Evolutionary conservation across 2,329 filamentous ascomycete species (phyloP).

Genomic region (Alternaria sp.): DNA sequence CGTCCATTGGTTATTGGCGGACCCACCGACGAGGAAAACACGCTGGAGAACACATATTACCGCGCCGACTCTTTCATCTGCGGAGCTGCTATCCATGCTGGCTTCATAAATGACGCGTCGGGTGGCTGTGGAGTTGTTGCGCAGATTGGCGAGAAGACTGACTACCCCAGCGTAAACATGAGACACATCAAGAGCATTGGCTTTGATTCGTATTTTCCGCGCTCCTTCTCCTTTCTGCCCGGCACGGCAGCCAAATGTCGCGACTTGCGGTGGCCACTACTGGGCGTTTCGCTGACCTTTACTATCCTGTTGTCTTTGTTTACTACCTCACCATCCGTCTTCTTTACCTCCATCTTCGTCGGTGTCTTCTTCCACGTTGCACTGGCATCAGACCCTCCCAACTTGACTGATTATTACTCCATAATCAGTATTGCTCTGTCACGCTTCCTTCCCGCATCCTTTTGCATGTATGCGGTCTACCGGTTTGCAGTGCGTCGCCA

Average conservation of each 20-base stretch:
- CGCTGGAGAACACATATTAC: conserved; percentile 66
- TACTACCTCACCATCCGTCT: conserved; percentile 76
- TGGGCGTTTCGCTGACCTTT: conserved; percentile 82
- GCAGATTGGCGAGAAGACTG: conserved; percentile 70
- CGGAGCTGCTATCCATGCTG: conserved; percentile 81
- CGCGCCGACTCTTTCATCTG: conserved; percentile 91
- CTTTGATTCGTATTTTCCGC: conserved; percentile 90
- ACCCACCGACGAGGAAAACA: conserved; percentile 48
- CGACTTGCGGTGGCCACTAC: conserved; percentile 83
- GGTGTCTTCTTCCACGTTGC: conserved; percentile 90
- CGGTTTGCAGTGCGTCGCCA: conserved; percentile 78
- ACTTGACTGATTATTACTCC: conserved; percentile 68
- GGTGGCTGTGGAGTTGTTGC: conserved; percentile 85
- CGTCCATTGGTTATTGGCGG: conserved; percentile 63
- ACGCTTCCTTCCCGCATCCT: conserved; percentile 84
- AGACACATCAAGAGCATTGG: conserved; percentile 77
- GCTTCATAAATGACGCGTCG: conserved; percentile 71
- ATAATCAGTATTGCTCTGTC: conserved; percentile 80
- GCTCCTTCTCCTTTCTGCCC: conserved; percentile 77
- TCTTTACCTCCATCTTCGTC: conserved; percentile 84
- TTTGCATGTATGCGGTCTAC: conserved; percentile 87
- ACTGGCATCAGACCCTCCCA: conserved; percentile 85
- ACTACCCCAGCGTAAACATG: conserved; percentile 68
- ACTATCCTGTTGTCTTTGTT: conserved; percentile 80
- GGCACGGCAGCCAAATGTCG: conserved; percentile 70